Conservation (phyloP, 495 filamentous ascomycete genomes). For the Penicillium mononematosum region DNA sequence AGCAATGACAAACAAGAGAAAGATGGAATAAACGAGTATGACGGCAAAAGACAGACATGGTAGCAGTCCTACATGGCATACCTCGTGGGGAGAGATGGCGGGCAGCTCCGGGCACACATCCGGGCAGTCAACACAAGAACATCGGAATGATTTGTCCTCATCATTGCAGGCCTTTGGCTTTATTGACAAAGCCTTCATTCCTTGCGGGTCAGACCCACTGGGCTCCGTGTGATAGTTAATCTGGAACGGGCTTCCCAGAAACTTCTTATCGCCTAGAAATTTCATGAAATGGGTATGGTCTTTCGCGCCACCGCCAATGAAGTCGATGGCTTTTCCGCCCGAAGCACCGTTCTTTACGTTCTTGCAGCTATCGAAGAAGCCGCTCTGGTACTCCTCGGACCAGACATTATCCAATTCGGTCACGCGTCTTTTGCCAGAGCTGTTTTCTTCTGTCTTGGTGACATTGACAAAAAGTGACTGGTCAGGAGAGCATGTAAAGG, state of each 20-base stretch:
- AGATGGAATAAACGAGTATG: constrained; percentile 77
- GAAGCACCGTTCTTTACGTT: constrained; percentile 96
- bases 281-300: constrained; percentile 80
- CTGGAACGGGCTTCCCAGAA: constrained; percentile 90
- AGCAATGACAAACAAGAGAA: constrained; percentile 64
- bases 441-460: constrained; percentile 65
- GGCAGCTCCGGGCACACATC: constrained; percentile 79
- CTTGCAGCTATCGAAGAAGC: constrained; percentile 96
- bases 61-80: constrained; percentile 79
- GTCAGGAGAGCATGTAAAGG: constrained; percentile 94
- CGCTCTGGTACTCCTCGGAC: constrained; percentile 78
- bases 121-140: constrained; percentile 90
- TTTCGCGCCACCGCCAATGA: constrained; percentile 94
- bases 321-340: constrained; percentile 85
- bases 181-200: constrained; percentile 65
- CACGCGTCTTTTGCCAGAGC: constrained; percentile 67
- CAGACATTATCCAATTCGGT: constrained; percentile 90
- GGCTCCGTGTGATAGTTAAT: constrained; percentile 80
- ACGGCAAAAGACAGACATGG: constrained; percentile 92
- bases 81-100: constrained; percentile 60
- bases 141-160: constrained; percentile 77
- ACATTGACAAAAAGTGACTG: constrained; percentile 96
- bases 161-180: constrained; percentile 83
- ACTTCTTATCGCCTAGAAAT: constrained; percentile 89
- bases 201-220: constrained; percentile 46